Conservation (phyloP, 257 asterid species). For the Solanum okadae region DNA sequence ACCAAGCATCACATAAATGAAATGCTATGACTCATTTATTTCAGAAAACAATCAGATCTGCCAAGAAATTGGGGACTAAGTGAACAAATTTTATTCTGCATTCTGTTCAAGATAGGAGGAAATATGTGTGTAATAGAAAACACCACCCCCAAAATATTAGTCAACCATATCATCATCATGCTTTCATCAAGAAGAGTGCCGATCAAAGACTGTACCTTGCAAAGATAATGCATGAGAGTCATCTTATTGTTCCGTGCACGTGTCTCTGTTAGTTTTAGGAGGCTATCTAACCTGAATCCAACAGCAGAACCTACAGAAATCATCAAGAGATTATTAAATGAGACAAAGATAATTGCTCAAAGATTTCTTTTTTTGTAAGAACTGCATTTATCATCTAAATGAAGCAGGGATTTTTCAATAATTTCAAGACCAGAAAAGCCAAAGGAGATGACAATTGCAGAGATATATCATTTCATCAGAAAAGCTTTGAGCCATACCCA, state of each 20-base stretch:
- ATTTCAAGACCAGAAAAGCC: background rate
- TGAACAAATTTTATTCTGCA: background rate
- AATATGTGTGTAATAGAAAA: background rate
- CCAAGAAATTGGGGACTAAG: background rate
- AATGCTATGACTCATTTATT: background rate
- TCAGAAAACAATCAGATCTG: background rate
- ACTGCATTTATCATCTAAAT: background rate
- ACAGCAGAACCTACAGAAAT: conserved; percentile 70
- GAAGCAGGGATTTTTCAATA: background rate
- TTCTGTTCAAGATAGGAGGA: background rate
- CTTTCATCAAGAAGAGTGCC: background rate
- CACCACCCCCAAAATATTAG: background rate
- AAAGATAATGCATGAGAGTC: conserved; percentile 96
- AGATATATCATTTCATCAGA: background rate
- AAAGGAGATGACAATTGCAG: background rate
- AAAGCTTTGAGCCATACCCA: background rate
- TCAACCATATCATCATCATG: background rate
- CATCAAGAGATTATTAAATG: conserved; percentile 8
- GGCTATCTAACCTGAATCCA: conserved; percentile 94
- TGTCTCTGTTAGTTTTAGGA: conserved; percentile 87
- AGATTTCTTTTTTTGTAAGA: background rate
- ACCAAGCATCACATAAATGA: background rate
- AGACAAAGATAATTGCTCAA: background rate
- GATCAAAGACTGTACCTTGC: conserved; percentile 50
- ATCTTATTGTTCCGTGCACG: conserved; percentile 92